Evolutionary conservation across 768 basidiomycete species (phyloP), one percentile per base, ranked within the genome.

Genomic region (Crucibulum laeve): DNA sequence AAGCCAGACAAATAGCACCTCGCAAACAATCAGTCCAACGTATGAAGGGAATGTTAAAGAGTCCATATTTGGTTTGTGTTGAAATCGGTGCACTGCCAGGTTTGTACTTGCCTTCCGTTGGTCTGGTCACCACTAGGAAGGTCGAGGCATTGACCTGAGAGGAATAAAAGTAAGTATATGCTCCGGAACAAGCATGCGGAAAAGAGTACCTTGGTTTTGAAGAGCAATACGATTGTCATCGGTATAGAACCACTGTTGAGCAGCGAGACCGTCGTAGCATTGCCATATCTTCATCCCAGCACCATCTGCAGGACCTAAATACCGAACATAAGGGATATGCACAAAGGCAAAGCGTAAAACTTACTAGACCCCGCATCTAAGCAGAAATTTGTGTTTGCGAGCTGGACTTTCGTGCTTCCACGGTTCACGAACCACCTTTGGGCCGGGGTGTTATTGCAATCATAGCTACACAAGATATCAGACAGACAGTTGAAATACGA

Each of bases 341-440:
- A n/a, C 25, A 25, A 39, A 30, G 15, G 3, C 26, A n/a, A 19
- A 44, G 17, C 17, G 18, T 17, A 38, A 7, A 7, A 52, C 56
- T 47, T 38, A 65, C 62, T 56, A 11, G 59, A 56, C 19, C 66
- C 61, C 4, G 63, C 63, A 30, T 69, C 68, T 10, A 68, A 48
- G 38, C 67, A 67, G 49, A 57, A 68, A 13, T 55, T 51, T 1
- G 52, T 57, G 2, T 52, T 54, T 3, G 53, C 58, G 0, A 60
- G 15, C n/a, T 49, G 52, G 6, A 67, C 50, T 35, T 58, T 54
- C 0, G 67, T 67, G 25, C 40, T 42, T n/a, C 50, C 62, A 4
- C 52, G 40, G 13, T 56, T 49, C 25, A 68, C 38, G 14, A 57
- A 43, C 66, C 66, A 69, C 17, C 58, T 51, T 47, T 69, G 66